Evolutionary conservation across 2,329 filamentous ascomycete genomes (phyloP), one percentile per base, ranked within the genome.

Genomic region (Dendryphion nanum): DNA sequence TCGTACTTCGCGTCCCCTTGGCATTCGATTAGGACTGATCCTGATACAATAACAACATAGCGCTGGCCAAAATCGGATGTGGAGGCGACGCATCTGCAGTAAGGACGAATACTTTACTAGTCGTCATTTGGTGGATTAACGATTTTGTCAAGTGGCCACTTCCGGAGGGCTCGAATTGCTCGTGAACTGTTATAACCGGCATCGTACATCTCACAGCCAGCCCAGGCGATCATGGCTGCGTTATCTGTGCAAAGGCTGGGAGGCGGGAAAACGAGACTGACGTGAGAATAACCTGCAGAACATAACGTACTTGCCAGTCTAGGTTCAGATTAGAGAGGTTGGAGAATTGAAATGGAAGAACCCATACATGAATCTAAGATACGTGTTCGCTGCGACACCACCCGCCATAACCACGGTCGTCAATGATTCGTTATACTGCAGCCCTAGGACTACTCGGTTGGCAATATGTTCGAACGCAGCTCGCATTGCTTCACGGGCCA

Each of bases 211-310:
- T 97, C 90, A 49, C 90, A 77, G 0, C 85, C 93, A 1, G 90
- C 76, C 91, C 93, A 97, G 2, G 85, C 91, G 61, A 97, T 90
- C 93, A 98, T 98, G 33, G 89, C 88, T 10, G 93, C 93, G 65
- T 98, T 97, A 58, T 98, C 93, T 0, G 89, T 96, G 60, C 93
- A 97, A 37, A 91, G 74, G 29, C 75, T 72, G 7, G 79, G 66
- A 3, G 89, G 89, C n/a, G 93, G 91, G 38, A 85, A 86, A 19
- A 83, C 67, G 6, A 96, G 64, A 8, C 74, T 53, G 18, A 94
- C 63, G 47, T 79, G 53, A 0, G 60, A 57, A 56, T 81, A 83
- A 0, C 86, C 86, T 30, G 85, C 77, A n/a, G 73, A 77, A 47
- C 83, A 76, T 29, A 96, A 69, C 35, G 74, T 78, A n/a, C 62